These are phyloP conservation scores for Agrocybe pediades DNA, from an alignment of 768 basidiomycete species.

Conservation along the genomic window DNA sequence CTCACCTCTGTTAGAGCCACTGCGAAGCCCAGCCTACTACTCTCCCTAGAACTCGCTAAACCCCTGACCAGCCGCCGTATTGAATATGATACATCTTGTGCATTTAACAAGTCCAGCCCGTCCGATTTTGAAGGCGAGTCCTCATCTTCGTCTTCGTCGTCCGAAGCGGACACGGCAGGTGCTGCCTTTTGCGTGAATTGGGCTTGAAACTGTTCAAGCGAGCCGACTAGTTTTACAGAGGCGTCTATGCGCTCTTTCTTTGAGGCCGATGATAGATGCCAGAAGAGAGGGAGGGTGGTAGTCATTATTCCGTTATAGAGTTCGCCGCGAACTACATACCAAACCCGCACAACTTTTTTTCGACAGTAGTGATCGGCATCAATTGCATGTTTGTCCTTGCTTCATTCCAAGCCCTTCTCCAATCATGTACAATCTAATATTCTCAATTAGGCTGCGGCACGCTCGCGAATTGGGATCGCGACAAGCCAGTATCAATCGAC, in stretches of 20 bases:
- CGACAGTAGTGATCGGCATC: constrained; percentile 15
- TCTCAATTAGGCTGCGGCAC: neutral
- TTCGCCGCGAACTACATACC: constrained; percentile 3
- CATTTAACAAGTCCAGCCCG: constrained; percentile 68
- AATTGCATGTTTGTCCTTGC: neutral
- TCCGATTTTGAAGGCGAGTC: constrained; percentile 46
- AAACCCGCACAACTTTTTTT: constrained; percentile 17
- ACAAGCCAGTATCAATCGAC: too few relatives aligned
- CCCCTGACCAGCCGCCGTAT: constrained; percentile 86
- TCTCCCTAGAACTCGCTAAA: constrained; percentile 89
- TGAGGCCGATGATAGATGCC: constrained; percentile 83
- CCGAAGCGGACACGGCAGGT: constrained; percentile 34
- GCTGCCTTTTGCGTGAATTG: constrained; percentile 51
- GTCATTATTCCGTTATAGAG: constrained; percentile 49
- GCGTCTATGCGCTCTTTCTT: constrained; percentile 83
- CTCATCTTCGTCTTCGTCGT: constrained; percentile 44
- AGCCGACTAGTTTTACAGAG: constrained; percentile 78
- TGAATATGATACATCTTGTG: constrained; percentile 92
- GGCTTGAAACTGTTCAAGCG: constrained; percentile 85
- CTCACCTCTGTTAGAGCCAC: constrained; percentile 93
- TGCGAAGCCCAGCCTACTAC: constrained; percentile 92
- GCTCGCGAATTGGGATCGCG: too few relatives aligned
- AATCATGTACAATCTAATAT: neutral
- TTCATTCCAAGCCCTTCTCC: neutral
- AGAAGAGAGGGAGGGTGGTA: constrained; percentile 91